Evolutionary conservation across 805 yeast species (phyloP).

Genomic region (Kuraishia hungarica): DNA sequence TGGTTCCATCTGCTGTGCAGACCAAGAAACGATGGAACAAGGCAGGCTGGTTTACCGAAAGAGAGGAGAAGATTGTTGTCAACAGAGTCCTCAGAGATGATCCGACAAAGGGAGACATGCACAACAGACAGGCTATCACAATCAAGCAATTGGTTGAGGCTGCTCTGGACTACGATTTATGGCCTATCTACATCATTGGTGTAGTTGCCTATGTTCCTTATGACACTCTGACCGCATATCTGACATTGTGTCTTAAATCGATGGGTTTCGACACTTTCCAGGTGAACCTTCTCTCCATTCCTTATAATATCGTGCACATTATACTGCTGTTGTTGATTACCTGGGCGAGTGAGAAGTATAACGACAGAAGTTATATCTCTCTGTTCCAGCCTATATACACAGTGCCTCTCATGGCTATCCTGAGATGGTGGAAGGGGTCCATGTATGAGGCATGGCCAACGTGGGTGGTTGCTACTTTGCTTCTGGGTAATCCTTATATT

Average conservation of each 20-base stretch:
- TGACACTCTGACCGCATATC: slow-evolving; percentile 29
- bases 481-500: slow-evolving; percentile 41
- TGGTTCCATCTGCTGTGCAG: slow-evolving; percentile 26
- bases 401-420: slow-evolving; percentile 1
- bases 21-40: slow-evolving; percentile 18
- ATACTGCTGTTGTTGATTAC: slow-evolving; percentile 26
- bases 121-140: slow-evolving; percentile 46
- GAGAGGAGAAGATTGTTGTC: slow-evolving; percentile 50
- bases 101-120: slow-evolving; percentile 57
- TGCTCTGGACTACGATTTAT: slow-evolving; percentile 39
- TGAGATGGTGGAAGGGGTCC: slow-evolving; percentile 8
- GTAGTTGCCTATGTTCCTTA: slow-evolving; percentile 30
- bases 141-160: slow-evolving; percentile 29
- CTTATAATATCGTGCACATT: slow-evolving; percentile 31
- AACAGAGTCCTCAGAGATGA: slow-evolving; percentile 55
- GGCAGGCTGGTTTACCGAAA: slow-evolving; percentile 35
- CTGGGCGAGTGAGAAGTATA: slow-evolving; percentile 25
- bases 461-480: slow-evolving; percentile 5
- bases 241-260: slow-evolving; percentile 37
- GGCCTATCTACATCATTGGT: slow-evolving; percentile 46
- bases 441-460: slow-evolving; percentile 6
- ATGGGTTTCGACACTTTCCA: slow-evolving; percentile 46
- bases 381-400: neutral
- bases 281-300: slow-evolving; percentile 45
- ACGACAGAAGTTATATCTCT: slow-evolving; percentile 12